Base-by-base conservation (phyloP, 306 rosid species). In the Corylus avellana region DNA sequence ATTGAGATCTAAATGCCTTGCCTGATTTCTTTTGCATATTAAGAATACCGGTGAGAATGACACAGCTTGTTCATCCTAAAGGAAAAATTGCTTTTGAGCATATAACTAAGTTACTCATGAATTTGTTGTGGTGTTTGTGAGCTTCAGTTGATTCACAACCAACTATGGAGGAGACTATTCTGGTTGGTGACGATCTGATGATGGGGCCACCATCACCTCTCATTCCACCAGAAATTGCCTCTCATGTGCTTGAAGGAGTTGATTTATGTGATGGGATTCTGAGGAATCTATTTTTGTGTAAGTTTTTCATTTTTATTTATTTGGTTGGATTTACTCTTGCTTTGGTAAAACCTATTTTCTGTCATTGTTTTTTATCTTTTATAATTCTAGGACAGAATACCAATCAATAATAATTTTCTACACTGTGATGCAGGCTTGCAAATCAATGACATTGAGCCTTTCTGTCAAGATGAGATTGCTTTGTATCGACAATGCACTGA, bases 101-200 rank as follows among this genome's bases (percentile, higher is more conserved):
- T 61, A 42, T 61, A 42, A 25, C 49, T 57, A 20, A n/a, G 10
- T 17, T 73, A 27, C 48, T 72, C 10, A 79, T 16, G 78, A 42
- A 5, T 71, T 73, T 49, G 18, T 20, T 51, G 17, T 32, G 76
- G 59, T 72, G 51, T 49, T 84, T 80, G 61, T 84, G 82, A 77
- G 61, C 74, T 85, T 82, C 92, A 95, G 99, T 95, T 35, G 99
- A 92, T 91, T 84, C 98, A 16, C 93, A 93, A 82, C 94, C 97
- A 80, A 86, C 83, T 48, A 91, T 91, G 99, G 99, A 95, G 77
- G 99, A 95, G 79, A 95, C 97, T 20, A 92, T 93, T 80, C 81
- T 93, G 92, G 98, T 93, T 14, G 99, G 98, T 3, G 98, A 95
- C 84, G 98, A 95, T 87, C 84, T 95, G 72, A 95, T 95, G 96